Conservation (phyloP, 78 protist genomes). For the Isochrysis galbana region DNA sequence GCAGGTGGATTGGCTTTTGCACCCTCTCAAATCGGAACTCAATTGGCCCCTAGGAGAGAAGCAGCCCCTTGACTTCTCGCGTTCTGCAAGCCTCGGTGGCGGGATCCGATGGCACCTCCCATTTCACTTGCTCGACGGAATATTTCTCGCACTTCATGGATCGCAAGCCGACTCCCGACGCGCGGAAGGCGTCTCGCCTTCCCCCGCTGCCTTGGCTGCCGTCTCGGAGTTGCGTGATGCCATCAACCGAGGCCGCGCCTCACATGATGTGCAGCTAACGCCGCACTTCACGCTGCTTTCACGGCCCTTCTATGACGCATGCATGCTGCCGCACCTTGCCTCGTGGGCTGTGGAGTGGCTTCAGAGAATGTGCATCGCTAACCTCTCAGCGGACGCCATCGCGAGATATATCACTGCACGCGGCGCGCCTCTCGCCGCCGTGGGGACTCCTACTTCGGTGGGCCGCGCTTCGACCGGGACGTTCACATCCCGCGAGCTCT, state of each 20-base stretch:
- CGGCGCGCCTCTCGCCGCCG: no score
- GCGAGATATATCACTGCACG: not conserved
- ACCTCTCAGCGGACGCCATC: not conserved
- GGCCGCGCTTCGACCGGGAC: no score
- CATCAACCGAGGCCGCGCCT: not conserved
- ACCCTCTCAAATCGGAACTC: slow-evolving; percentile 59
- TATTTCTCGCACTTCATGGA: not conserved
- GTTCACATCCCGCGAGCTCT: no score
- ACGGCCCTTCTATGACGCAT: slow-evolving; percentile 40
- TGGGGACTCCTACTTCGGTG: no score
- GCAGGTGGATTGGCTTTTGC: slow-evolving; percentile 51
- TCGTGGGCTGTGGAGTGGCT: slow-evolving; percentile 67
- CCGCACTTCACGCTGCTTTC: slow-evolving; percentile 71
- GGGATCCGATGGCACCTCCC: slow-evolving; percentile 74
- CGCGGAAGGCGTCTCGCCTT: not conserved
- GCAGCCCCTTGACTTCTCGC: slow-evolving; percentile 29
- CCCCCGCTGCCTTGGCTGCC: not conserved
- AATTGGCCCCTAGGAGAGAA: slow-evolving; percentile 52
- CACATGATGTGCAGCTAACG: slow-evolving; percentile 42
- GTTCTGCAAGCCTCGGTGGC: not conserved
- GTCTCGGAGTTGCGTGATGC: not conserved
- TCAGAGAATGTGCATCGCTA: not conserved
- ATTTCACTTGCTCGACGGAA: slow-evolving; percentile 56
- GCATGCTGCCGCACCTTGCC: slow-evolving; percentile 47
- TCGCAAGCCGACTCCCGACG: not conserved